Evolutionary conservation across 177 flowering plant species (phyloP).

Genomic region (Telopea speciosissima): DNA sequence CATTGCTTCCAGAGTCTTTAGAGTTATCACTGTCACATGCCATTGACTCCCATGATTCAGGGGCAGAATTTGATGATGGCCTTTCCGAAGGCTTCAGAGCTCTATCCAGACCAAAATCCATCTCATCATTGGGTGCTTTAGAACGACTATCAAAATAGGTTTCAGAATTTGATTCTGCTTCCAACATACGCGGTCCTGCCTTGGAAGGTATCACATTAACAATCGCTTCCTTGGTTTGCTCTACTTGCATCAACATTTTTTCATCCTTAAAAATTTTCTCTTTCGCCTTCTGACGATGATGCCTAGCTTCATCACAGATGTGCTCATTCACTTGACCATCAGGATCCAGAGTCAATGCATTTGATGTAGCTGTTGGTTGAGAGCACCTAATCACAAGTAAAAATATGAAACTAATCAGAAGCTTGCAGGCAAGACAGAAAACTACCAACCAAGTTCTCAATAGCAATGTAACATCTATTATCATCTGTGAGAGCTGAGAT

Average conservation of each 20-base stretch:
- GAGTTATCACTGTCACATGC: conserved; percentile 14
- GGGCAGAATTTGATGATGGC: conserved; percentile 19
- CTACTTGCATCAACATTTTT: conserved; percentile 14
- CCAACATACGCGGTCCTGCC: conserved; percentile 13
- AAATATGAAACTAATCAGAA: conserved; percentile 10
- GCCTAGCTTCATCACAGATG: conserved; percentile 16
- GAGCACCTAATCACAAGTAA: conserved; percentile 27
- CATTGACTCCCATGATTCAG: conserved; percentile 13
- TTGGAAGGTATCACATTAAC: background rate
- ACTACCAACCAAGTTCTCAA: too few species aligned
- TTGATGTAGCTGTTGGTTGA: conserved; percentile 7
- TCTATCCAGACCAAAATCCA: conserved; percentile 14
- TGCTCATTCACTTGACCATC: conserved; percentile 15
- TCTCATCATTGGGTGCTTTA: conserved; percentile 20
- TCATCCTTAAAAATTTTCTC: conserved; percentile 13
- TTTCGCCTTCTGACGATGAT: conserved; percentile 10
- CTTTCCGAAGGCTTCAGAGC: conserved; percentile 13
- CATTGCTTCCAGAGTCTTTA: conserved; percentile 19
- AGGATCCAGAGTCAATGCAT: conserved; percentile 12
- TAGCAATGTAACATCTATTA: too few species aligned
- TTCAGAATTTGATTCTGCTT: conserved; percentile 24
- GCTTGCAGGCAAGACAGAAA: background rate
- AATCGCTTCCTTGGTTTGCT: conserved; percentile 14
- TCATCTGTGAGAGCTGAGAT: too few species aligned
- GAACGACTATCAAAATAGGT: conserved; percentile 26